Conservation (phyloP, 2,329 filamentous ascomycete species). For the Fusarium tuaranense region DNA sequence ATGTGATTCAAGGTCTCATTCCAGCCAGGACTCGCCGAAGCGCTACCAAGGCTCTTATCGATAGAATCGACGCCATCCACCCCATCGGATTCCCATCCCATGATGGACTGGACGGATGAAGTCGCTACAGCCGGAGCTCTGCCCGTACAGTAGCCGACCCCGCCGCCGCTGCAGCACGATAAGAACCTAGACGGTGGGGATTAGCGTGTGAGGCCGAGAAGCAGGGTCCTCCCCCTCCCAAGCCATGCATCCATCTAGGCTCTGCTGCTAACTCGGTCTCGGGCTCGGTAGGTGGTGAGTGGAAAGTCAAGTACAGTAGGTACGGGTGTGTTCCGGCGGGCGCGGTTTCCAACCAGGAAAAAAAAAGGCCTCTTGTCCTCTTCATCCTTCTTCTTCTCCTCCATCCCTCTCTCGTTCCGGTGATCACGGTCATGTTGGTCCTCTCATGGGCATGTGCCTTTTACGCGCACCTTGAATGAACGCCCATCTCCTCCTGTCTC, state of each 20-base stretch:
- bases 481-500: conserved; percentile 16
- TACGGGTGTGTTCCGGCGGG: conserved; percentile 17
- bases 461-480: conserved; percentile 18
- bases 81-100: not conserved
- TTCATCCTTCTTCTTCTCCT: conserved; percentile 6
- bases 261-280: conserved; percentile 15
- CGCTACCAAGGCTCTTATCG: conserved; percentile 21
- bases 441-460: conserved; percentile 41
- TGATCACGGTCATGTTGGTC: conserved; percentile 44
- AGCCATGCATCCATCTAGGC: conserved; percentile 1
- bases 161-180: conserved; percentile 29
- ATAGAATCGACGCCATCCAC: conserved; percentile 11
- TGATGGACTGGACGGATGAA: not conserved
- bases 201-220: conserved; percentile 23
- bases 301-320: not conserved
- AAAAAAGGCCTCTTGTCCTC: conserved; percentile 16
- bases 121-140: conserved; percentile 7
- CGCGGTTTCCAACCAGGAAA: conserved; percentile 11
- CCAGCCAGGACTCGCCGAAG: conserved; percentile 29
- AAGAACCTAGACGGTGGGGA: conserved; percentile 24
- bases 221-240: conserved; percentile 17
- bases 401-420: conserved; percentile 14
- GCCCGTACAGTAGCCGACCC: conserved; percentile 19
- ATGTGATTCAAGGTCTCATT: conserved; percentile 29
- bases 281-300: conserved; percentile 17